Percentiles rank a stretch among this genome's conserved stretches.
These are phyloP conservation scores for Agrocybe pediades DNA, from an alignment of 768 basidiomycete genomes.

Conservation along the genomic window DNA sequence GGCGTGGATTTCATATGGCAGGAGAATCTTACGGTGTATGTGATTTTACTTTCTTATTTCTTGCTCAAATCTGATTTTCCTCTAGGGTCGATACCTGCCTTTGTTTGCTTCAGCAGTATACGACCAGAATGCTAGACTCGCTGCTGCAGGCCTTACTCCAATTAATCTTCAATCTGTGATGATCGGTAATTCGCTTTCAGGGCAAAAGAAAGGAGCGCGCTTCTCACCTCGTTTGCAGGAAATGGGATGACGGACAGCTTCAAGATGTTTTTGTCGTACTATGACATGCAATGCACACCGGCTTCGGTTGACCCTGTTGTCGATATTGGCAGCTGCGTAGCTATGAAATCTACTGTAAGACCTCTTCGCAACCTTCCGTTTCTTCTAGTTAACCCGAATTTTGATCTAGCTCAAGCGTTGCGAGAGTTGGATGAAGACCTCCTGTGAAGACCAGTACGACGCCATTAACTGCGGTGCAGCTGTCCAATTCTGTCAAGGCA, in stretches of 20 bases:
- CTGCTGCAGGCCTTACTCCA: conserved; percentile 52
- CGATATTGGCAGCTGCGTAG: conserved; percentile 50
- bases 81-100: conserved; percentile 69
- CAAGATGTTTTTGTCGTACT: conserved; percentile 42
- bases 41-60: background rate
- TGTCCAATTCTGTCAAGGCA: conserved; percentile 55
- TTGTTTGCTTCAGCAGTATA: conserved; percentile 77
- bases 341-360: conserved; percentile 61
- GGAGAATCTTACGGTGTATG: conserved; percentile 80
- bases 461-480: conserved; percentile 66
- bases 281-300: conserved; percentile 56
- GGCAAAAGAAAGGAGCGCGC: no score
- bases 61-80: background rate
- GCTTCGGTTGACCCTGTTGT: conserved; percentile 48
- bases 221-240: conserved; percentile 31
- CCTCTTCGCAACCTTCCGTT: background rate
- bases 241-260: conserved; percentile 64
- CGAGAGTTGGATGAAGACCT: conserved; percentile 49
- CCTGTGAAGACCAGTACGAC: conserved; percentile 69
- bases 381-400: background rate
- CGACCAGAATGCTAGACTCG: conserved; percentile 65
- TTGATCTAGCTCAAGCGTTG: conserved; percentile 60
- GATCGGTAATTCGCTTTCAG: conserved; percentile 50
- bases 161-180: conserved; percentile 73
- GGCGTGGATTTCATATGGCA: conserved; percentile 62